Evolutionary conservation across 2,329 filamentous ascomycete species (phyloP), one percentile per base, ranked within the genome.

Genomic region (Alternaria incomplexa): DNA sequence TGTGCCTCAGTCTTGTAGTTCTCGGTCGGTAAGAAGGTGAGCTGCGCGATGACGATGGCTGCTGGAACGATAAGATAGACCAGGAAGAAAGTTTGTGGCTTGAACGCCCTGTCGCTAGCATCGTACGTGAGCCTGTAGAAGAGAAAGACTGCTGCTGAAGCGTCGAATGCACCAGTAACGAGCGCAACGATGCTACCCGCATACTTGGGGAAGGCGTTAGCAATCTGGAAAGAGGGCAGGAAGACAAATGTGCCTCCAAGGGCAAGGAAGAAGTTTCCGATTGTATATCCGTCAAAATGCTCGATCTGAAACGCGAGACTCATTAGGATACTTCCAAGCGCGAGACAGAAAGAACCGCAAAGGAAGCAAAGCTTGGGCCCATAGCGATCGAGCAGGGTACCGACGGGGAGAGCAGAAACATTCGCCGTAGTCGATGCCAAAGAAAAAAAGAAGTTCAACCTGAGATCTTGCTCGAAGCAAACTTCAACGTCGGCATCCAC

Each of bases 141-240:
- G 17, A 95, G 84, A 70, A 94, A 95, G 6, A 95, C 79, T 6
- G 91, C 91, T 68, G 91, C 93, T 1, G 91, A 94, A 1, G 91
- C 90, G 78, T 96, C 92, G 76, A 96, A 96, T 5, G 92, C 91
- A 6, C 92, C 92, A 0, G 92, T 95, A 56, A 96, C 81, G 32
- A 93, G 84, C 3, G 93, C 92, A 9, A 96, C 83, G 66, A 96
- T 93, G n/a, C 93, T 82, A 2, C 92, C 92, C 1, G 91, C 91
- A 73, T 90, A 86, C 53, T 86, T 86, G 1, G 92, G 92, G 74
- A 96, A 95, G 3, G 92, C 89, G 77, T 96, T 96, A 43, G 91
- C 93, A 43, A 96, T 86, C 76, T 96, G 92, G 79, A 95, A 95
- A 4, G 90, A 91, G 9, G 91, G 90, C 61, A 96, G 92, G 79